Base-by-base conservation (phyloP, 2,329 filamentous ascomycete species). In the Fusarium piperis region DNA sequence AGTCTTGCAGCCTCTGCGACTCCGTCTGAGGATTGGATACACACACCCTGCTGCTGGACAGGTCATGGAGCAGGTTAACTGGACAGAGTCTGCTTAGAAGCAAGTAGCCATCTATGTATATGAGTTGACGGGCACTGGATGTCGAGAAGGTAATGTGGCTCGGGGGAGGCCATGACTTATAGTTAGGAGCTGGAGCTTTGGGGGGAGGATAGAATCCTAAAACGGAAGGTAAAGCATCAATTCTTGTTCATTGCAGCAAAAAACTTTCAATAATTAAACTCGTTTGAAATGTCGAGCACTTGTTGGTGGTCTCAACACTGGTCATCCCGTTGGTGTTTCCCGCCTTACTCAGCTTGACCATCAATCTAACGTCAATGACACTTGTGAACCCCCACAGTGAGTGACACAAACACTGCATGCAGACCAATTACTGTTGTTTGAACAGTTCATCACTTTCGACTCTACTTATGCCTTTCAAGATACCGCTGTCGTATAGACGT, bases 51-150 rank as follows among this genome's bases (percentile, higher is more conserved):
- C 89, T 64, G 89, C 86, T 26, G 90, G 90, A 59, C 88, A 92
- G 69, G 87, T 97, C 18, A 92, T 92, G 79, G 96, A 99, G 78
- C 95, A 98, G 83, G 94, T 98, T 65, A 97, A 98, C 84, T 99
- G 96, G 96, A 92, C 93, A 32, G 96, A 99, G 83, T 91, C 94
- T 62, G 86, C 83, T 58, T 85, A 71, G 67, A 48, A 28, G 23
- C 18, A 30, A n/a, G 52, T 30, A 41, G 26, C 41, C 20, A 53
- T 63, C 30, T 62, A 52, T 66, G 30, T 44, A 26, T 59, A 51
- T 48, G 33, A 62, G 48, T 59, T 52, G 30, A 33, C 28, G 38
- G 48, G 38, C 52, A 62, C 55, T 33, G 56, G 28, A 58, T 66
- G 61, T 62, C 58, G 64, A 62, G 56, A 62, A 62, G 68, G 59